Base-by-base conservation (phyloP, 2,329 filamentous ascomycete species). In the Epichloe aotearoae region DNA sequence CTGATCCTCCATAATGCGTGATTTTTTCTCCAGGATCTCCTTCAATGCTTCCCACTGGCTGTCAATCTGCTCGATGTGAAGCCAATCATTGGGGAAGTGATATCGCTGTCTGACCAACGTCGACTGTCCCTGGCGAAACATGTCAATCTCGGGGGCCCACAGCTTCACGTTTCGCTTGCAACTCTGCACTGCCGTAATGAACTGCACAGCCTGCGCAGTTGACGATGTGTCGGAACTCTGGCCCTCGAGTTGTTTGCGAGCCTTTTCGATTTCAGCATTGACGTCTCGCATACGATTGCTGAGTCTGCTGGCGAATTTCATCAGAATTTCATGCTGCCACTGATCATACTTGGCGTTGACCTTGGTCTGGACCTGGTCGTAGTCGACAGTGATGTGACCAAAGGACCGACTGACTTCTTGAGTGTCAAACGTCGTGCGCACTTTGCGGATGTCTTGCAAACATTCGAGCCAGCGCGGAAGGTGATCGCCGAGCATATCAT, bases 331-430 rank as follows among this genome's bases (percentile, higher is more conserved):
- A 60, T 96, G 88, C 66, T 99, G 93, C 93, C 94, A 98, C 66
- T 97, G 91, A 64, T 99, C 94, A 64, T 98, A 99, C 66, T 97
- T 98, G 60, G 89, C 88, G 61, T 97, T 98, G 66, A 99, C 93
- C 68, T 95, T 96, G 52, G 91, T 88, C 68, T 98, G 94, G 0
- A 98, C 93, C 67, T 98, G 94, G 61, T 97, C 93, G 62, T 98
- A 98, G 65, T 98, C 91, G 61, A 99, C 89, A 4, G 86, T 88
- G 50, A 97, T 82, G 66, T 95, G 91, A 4, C 93, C 93, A 64
- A 99, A 98, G 1, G 85, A 86, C 39, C 87, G 85, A 66, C 85
- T 93, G 56, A 94, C 88, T 64, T 96, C 93, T 8, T 91, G 94
- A 1, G 91, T 98, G 63, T 99, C 93, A 61, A 99, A 99, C 0